Base-by-base conservation (phyloP, 2,329 filamentous ascomycete species). In the Blastomyces percursus region DNA sequence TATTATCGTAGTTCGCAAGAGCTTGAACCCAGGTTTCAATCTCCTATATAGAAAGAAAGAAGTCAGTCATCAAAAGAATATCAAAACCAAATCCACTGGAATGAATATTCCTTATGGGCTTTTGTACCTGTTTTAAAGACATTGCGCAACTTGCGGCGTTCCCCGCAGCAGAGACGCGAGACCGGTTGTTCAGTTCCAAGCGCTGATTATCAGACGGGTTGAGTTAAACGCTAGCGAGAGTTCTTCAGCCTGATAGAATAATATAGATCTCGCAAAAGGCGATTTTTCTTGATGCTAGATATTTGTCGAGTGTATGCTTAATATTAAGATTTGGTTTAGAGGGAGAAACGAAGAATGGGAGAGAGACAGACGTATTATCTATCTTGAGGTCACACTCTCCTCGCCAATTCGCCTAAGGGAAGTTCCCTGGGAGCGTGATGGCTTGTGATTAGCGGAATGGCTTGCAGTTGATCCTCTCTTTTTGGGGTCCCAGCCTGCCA, bases 1-100 rank as follows among this genome's bases (percentile, higher is more conserved):
- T 96, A 78, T 93, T 94, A 78, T 99, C 94, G 79, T 99, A 99
- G 73, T 88, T 87, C 70, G 81, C 86, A 62, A 99, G 85, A 76
- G 94, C 94, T 74, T 87, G 82, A 68, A 97, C 94, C 94, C 94
- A 99, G 59, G 91, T 96, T 80, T 97, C 93, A 77, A 99, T 99
- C 88, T 99, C 94, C 92, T 96, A 66, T 65, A 66, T 46, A 64
- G 55, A 12, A 3, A 14, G 35, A 30, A n/a, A 19, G n/a, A 14
- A 35, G 27, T 46, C 51, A 42, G 46, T 42, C 56, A 59, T 63
- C 38, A 62, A 57, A 55, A 51, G 1, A 24, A 24, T 27, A 51
- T 12, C 40, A 44, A 27, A 30, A 51, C 12, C 12, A 16, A 51
- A 40, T 35, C 7, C 6, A 16, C 30, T 7, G 4, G 27, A 60